These are phyloP conservation scores for Sclerotinia minor DNA, from an alignment of 2,329 filamentous ascomycete genomes.

Conservation along the genomic window DNA sequence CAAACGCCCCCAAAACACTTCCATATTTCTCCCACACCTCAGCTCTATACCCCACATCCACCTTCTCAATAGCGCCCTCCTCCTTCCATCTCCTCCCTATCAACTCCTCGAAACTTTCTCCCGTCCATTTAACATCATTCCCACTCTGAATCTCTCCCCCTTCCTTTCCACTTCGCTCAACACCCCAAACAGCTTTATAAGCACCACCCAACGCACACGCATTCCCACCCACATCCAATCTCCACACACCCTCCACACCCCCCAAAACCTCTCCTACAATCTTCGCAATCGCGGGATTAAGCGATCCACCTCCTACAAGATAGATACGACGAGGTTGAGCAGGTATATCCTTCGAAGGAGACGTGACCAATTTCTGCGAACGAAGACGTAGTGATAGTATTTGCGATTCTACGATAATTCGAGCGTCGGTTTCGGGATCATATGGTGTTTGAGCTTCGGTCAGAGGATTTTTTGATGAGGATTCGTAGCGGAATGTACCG, in stretches of 20 bases:
- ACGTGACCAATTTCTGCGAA: slow-evolving; percentile 71
- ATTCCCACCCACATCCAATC: slow-evolving; percentile 90
- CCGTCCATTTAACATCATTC: slow-evolving; percentile 37
- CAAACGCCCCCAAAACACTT: slow-evolving; percentile 72
- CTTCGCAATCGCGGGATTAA: slow-evolving; percentile 84
- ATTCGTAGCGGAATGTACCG: slow-evolving; percentile 82
- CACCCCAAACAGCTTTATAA: slow-evolving; percentile 94
- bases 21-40: slow-evolving; percentile 78
- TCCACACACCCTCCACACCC: slow-evolving; percentile 85
- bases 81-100: slow-evolving; percentile 85
- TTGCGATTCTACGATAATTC: slow-evolving; percentile 91
- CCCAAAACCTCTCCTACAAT: slow-evolving; percentile 87
- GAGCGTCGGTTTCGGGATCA: slow-evolving; percentile 71
- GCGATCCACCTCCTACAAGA: slow-evolving; percentile 87
- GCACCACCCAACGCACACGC: slow-evolving; percentile 91
- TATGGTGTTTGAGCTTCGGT: slow-evolving; percentile 46
- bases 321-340: slow-evolving; percentile 87
- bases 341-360: slow-evolving; percentile 58
- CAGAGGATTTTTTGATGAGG: slow-evolving; percentile 56
- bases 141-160: neutral
- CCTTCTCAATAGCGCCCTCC: slow-evolving; percentile 76
- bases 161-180: slow-evolving; percentile 57
- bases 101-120: slow-evolving; percentile 83
- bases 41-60: slow-evolving; percentile 76
- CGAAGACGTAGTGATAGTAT: slow-evolving; percentile 87